Percentiles rank a stretch among this genome's conserved stretches.
These are phyloP conservation scores for Boletus subparvulus DNA, from an alignment of 768 basidiomycete species.

Conservation along the genomic window DNA sequence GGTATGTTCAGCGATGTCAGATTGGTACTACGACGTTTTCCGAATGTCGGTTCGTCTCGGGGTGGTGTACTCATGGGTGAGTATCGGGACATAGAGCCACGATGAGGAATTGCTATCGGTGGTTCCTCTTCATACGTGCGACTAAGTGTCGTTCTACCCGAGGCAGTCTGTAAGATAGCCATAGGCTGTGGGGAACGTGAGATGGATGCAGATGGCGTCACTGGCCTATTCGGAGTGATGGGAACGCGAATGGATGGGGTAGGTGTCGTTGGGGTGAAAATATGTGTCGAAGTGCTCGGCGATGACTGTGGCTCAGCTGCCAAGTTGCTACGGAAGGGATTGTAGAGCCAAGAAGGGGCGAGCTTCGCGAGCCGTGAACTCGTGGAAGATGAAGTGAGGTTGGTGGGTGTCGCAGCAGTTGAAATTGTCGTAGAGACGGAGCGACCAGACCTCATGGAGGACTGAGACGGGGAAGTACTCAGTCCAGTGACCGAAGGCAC, in stretches of 20 bases:
- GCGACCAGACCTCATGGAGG: slow-evolving; percentile 54
- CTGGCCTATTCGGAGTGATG: slow-evolving; percentile 29
- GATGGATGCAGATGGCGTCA: slow-evolving; percentile 30
- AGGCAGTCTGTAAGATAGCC: slow-evolving; percentile 38
- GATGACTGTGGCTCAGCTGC: slow-evolving; percentile 54
- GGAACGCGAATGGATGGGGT: slow-evolving; percentile 31
- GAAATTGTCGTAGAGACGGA: slow-evolving; percentile 46
- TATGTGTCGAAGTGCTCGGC: slow-evolving; percentile 48
- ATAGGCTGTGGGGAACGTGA: slow-evolving; percentile 44
- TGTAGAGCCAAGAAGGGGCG: slow-evolving; percentile 77
- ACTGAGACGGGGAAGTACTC: slow-evolving; percentile 67
- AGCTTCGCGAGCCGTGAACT: slow-evolving; percentile 53
- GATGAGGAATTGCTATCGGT: slow-evolving; percentile 38
- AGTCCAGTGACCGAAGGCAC: slow-evolving; percentile 38
- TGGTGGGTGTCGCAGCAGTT: slow-evolving; percentile 16
- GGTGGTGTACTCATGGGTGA: slow-evolving; percentile 72
- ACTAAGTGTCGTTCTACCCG: slow-evolving; percentile 46
- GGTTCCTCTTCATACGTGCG: slow-evolving; percentile 63
- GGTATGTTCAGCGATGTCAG: slow-evolving; percentile 38
- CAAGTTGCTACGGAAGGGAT: slow-evolving; percentile 61
- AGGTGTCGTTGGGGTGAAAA: slow-evolving; percentile 22
- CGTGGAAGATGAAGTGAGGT: slow-evolving; percentile 25
- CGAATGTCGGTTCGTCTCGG: slow-evolving; percentile 56
- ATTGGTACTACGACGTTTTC: slow-evolving; percentile 53
- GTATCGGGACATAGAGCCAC: slow-evolving; percentile 49